Evolutionary conservation across 495 filamentous ascomycete species (phyloP), one percentile per base, ranked within the genome.

Genomic region (Penicillium nucicola): DNA sequence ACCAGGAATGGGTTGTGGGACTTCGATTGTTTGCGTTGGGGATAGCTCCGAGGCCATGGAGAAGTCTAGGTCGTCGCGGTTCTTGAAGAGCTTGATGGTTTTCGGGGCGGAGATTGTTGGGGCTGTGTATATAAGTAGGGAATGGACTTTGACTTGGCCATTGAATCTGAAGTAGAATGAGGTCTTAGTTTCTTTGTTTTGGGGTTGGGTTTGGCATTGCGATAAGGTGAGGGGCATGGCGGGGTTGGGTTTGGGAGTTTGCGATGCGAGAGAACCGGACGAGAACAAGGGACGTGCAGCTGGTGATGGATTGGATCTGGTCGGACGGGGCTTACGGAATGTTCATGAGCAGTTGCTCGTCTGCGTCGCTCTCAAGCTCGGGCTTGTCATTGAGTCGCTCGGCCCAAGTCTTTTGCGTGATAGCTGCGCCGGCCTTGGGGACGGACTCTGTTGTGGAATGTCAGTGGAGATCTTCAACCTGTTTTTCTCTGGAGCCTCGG

Each of bases 281-380:
- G n/a, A 44, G 15, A 30, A 33, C 19, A 8, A 28, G 10, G 25
- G 10, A 28, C 2, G 10, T 28, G 25, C 0, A 28, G 25, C 25
- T 28, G 25, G 25, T 9, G 25, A 28, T 28, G 25, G 25, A 6
- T 28, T 9, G 4, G 5, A 28, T 28, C 10, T 5, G 44, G 55
- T 44, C 9, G n/a, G 7, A 36, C 18, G 0, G 20, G 1, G 81
- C 88, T 38, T 74, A 97, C 92, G 93, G 95, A 17, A 97, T 79
- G 60, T 86, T 83, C 71, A 97, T 87, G 30, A 98, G 62, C n/a
- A 98, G 53, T 71, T 98, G 90, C 75, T 96, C 93, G 61, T 97
- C 93, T 0, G 84, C 83, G 64, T 92, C 88, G 51, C 90, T 96
- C 62, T 76, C 80, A 11, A 98, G 77, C 67, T 91, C 84, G 0